These are phyloP conservation scores for Grosmannia penicillata DNA, from an alignment of 2,329 filamentous ascomycete species.

Conservation along the genomic window DNA sequence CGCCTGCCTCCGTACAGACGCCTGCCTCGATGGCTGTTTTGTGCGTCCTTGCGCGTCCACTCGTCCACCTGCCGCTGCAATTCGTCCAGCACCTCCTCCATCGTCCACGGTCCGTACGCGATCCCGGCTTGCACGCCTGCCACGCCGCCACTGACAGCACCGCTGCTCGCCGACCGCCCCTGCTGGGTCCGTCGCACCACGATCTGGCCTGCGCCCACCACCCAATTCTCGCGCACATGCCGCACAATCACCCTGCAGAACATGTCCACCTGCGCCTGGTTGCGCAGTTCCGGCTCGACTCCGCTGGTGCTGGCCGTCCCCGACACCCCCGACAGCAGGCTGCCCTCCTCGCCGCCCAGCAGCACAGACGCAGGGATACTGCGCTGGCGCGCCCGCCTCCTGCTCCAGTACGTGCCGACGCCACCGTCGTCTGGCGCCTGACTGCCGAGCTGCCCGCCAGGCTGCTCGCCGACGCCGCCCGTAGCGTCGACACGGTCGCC, in stretches of 20 bases:
- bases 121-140: slow-evolving; percentile 8
- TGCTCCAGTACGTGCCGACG: no score
- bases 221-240: slow-evolving; percentile 32
- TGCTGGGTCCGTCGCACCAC: slow-evolving; percentile 7
- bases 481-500: no score
- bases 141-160: neutral
- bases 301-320: neutral
- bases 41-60: no score
- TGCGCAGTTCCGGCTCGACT: slow-evolving; percentile 1
- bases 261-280: slow-evolving; percentile 17
- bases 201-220: slow-evolving; percentile 10
- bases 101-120: slow-evolving; percentile 16
- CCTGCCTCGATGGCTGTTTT: no score
- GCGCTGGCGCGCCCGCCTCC: neutral
- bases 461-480: no score
- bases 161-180: neutral
- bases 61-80: slow-evolving; percentile 15
- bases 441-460: no score
- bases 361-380: neutral
- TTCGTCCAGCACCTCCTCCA: slow-evolving; percentile 15
- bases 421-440: neutral
- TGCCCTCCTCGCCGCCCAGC: neutral
- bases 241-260: slow-evolving; percentile 28
- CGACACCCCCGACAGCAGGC: neutral
- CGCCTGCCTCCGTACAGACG: neutral